Base-by-base conservation (phyloP, 352 stramenopile species). In the Blastocystis sp. region DNA sequence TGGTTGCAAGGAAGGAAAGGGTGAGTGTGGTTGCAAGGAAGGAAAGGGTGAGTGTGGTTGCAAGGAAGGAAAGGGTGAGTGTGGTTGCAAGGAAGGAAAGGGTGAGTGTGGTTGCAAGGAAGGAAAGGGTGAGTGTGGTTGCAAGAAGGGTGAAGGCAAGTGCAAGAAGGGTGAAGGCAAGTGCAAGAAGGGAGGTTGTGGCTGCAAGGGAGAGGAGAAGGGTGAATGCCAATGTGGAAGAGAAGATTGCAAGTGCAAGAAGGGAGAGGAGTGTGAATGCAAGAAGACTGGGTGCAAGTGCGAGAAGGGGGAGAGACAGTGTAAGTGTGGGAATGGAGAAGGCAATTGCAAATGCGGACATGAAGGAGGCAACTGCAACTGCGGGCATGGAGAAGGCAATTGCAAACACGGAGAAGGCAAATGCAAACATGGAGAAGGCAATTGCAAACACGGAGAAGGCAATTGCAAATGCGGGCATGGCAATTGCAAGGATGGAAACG, bases 51-150 rank as follows among this genome's bases (percentile, higher is more conserved):
- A 81, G 17, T n/a, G 28, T n/a, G 70, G 70, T 40, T 17, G 65
- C 10, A 52, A 38, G 19, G 24, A 40, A 64, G 63, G 63, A 17
- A 65, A 65, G 24, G 71, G 71, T 24, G 71, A 81, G 19, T 64
- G 71, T 45, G 34, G 34, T 24, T 77, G 66, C n/a, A 54, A 54
- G 34, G 40, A 74, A 45, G 64, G 64, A 74, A 21, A 74, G 34
- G n/a, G 64, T 54, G 42, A 74, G 24, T 21, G 42, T 9, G 64
- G 24, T 45, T 7, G 19, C n/a, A 45, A 40, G n/a, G 64, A 40
- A 74, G 64, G 64, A 7, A 74, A 74, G 64, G 24, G 42, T 45
- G 21, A 74, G 6, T 69, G 62, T n/a, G n/a, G n/a, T 68, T 71
- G 64, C 40, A 28, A 81, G 17, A n/a, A n/a, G 3, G 70, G 70